Conservation (phyloP, 2,329 filamentous ascomycete genomes). For the Xylariales sp. region DNA sequence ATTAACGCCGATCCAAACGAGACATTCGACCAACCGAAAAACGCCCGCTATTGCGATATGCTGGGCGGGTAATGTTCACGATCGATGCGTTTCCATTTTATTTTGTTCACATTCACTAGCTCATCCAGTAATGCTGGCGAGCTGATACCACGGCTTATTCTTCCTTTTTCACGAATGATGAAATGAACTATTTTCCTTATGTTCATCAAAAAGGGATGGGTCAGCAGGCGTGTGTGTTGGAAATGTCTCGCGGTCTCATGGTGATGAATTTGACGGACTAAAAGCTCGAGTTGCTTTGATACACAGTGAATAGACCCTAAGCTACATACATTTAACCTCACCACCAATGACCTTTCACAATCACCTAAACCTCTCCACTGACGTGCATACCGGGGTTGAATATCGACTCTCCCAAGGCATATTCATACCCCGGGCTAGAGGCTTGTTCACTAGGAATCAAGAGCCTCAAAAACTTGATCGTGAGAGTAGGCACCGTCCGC, state of each 20-base stretch:
- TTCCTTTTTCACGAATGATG: conserved; percentile 53
- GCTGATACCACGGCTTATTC: conserved; percentile 48
- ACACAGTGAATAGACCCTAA: conserved; percentile 50
- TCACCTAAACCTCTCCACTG: background rate
- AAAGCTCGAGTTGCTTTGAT: conserved; percentile 54
- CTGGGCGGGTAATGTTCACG: conserved; percentile 51
- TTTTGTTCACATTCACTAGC: conserved; percentile 45
- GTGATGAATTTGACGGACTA: conserved; percentile 52
- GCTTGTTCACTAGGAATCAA: background rate
- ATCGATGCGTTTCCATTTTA: conserved; percentile 49
- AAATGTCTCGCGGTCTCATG: conserved; percentile 55
- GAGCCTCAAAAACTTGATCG: background rate
- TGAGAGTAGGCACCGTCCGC: background rate
- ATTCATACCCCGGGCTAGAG: background rate
- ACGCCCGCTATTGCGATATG: conserved; percentile 48
- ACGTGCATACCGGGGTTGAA: background rate
- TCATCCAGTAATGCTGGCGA: conserved; percentile 41
- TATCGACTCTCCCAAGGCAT: background rate
- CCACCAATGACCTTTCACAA: conserved; percentile 21
- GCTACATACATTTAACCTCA: conserved; percentile 40
- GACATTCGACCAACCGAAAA: conserved; percentile 49
- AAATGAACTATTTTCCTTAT: conserved; percentile 50
- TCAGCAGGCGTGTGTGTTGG: conserved; percentile 52
- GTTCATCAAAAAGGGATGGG: conserved; percentile 54
- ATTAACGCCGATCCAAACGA: conserved; percentile 49